Evolutionary conservation across 2,329 filamentous ascomycete species (phyloP).

Genomic region (Graphilbum sp.): DNA sequence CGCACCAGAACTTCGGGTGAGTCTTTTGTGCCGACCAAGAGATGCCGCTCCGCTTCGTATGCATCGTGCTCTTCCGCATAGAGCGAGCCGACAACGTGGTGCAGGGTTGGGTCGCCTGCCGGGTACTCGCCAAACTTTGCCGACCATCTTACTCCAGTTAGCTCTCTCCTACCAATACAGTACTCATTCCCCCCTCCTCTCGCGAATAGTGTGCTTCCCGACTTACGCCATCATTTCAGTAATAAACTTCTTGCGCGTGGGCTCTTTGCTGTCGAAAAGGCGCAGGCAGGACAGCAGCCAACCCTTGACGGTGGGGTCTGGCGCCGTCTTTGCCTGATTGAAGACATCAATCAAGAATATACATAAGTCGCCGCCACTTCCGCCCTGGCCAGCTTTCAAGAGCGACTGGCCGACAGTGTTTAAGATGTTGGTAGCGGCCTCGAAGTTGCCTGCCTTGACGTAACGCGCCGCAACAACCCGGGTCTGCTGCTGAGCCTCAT

Average conservation of each 20-base stretch:
- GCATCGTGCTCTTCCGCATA: conserved; percentile 88
- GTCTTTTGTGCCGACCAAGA: conserved; percentile 76
- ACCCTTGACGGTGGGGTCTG: conserved; percentile 58
- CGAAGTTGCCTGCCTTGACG: conserved; percentile 73
- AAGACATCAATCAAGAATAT: conserved; percentile 83
- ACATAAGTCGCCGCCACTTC: conserved; percentile 79
- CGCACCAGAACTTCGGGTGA: conserved; percentile 65
- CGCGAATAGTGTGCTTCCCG: background rate
- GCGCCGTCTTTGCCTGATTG: conserved; percentile 66
- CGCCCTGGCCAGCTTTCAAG: conserved; percentile 81
- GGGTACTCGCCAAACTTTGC: conserved; percentile 72
- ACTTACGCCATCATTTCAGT: conserved; percentile 63
- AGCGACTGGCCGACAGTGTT: conserved; percentile 71
- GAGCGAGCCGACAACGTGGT: conserved; percentile 75
- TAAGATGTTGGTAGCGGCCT: conserved; percentile 73
- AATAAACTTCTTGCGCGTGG: conserved; percentile 84
- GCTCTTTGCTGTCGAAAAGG: conserved; percentile 68
- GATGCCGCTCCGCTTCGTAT: conserved; percentile 85
- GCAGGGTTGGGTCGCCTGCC: conserved; percentile 82
- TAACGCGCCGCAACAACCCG: conserved; percentile 90
- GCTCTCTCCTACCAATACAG: background rate
- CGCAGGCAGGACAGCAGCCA: conserved; percentile 63
- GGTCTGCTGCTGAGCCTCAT: conserved; percentile 97
- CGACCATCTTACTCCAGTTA: conserved; percentile 81
- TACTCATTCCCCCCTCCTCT: background rate